Evolutionary conservation across 768 basidiomycete species (phyloP).

Genomic region (Phaffia australis): DNA sequence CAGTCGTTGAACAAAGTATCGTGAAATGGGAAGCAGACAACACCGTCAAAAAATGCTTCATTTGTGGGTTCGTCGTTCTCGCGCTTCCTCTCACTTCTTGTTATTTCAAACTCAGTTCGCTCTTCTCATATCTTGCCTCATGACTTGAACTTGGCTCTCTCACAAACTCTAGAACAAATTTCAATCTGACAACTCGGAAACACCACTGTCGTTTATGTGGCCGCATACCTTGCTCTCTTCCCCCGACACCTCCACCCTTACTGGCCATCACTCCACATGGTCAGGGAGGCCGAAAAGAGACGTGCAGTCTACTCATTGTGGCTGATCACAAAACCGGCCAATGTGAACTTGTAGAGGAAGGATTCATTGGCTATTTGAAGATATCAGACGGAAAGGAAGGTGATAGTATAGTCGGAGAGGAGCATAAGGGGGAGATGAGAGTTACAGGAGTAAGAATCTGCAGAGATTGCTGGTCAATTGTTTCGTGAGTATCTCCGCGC

Average conservation of each 20-base stretch:
- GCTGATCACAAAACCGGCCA: conserved; percentile 65
- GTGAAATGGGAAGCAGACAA: conserved; percentile 90
- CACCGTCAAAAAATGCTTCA: conserved; percentile 62
- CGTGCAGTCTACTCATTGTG: conserved; percentile 72
- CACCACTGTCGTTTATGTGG: conserved; percentile 95
- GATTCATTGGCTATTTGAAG: conserved; percentile 39
- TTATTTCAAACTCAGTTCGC: conserved; percentile 29
- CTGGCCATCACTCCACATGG: conserved; percentile 34
- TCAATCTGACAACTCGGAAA: conserved; percentile 84
- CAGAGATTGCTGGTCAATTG: conserved; percentile 62
- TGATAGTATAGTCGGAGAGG: conserved; percentile 4
- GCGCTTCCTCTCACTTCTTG: neutral
- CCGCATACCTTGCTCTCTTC: conserved; percentile 77
- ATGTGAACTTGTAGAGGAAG: conserved; percentile 64
- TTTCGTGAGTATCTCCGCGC: conserved; percentile 50
- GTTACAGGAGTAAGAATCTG: conserved; percentile 82
- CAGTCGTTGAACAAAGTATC: conserved; percentile 77
- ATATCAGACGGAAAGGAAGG: conserved; percentile 28
- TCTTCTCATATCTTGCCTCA: neutral
- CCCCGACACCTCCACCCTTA: conserved; percentile 47
- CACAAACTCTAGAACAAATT: conserved; percentile 45
- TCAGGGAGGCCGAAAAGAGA: conserved; percentile 30
- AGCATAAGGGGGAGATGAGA: conserved; percentile 63
- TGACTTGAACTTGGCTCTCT: conserved; percentile 33
- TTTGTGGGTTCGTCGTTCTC: conserved; percentile 54